phyloP scores from a whole-genome alignment of 169 alveolate species.

The Plasmodium sp. region DNA sequence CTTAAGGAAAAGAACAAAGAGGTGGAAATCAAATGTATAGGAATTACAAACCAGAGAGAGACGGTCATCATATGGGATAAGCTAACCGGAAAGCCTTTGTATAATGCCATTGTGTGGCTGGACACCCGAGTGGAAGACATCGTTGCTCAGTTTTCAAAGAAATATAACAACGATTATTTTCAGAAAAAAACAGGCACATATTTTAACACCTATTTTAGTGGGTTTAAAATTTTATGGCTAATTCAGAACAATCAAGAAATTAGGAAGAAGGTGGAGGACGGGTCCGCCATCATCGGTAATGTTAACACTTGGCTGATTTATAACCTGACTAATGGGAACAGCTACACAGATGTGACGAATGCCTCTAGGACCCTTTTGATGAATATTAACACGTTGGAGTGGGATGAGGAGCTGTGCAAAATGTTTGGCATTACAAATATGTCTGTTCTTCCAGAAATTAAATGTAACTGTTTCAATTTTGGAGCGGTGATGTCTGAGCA shows the following conservation, averaged over 20 bases:
- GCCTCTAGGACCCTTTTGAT: conserved; percentile 94
- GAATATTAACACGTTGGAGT: conserved; percentile 89
- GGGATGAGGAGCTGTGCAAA: conserved; percentile 90
- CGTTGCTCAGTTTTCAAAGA: conserved; percentile 78
- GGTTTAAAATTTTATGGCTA: conserved; percentile 85
- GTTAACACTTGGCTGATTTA: conserved; percentile 91
- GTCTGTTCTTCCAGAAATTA: conserved; percentile 79
- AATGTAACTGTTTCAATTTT: conserved; percentile 80
- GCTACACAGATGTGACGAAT: conserved; percentile 93
- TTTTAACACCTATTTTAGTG: conserved; percentile 92
- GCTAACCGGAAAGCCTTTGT: conserved; percentile 89
- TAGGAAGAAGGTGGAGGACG: conserved; percentile 76
- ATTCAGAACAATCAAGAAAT: conserved; percentile 83
- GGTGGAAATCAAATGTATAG: conserved; percentile 81
- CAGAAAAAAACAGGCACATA: conserved; percentile 92
- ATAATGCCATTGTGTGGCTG: conserved; percentile 96
- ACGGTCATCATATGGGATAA: conserved; percentile 91
- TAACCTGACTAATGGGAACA: conserved; percentile 83
- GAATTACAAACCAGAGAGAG: conserved; percentile 91
- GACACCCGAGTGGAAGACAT: conserved; percentile 90
- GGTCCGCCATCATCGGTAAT: conserved; percentile 88
- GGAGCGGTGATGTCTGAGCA: conserved; percentile 76
- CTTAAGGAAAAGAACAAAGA: conserved; percentile 65
- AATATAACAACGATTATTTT: conserved; percentile 80
- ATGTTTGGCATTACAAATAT: conserved; percentile 78